Evolutionary conservation across 106 monocot genomes (phyloP), one percentile per base, ranked within the genome.

Genomic region (Hemerocallis citrina): DNA sequence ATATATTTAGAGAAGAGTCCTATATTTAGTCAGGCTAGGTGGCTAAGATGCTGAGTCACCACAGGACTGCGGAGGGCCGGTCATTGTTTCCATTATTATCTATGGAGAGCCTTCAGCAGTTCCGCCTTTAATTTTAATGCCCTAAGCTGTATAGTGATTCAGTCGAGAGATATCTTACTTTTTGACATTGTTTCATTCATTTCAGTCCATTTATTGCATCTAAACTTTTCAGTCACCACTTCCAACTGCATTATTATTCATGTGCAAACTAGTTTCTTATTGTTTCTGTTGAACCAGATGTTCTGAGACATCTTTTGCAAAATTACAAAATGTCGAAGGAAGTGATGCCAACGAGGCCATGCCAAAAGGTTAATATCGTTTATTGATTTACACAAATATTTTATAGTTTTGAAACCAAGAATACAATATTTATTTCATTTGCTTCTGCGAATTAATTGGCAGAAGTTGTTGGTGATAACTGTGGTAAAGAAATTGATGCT

Each of bases 401-500:
- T 49, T 24, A 25, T 24, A 8, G 1, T 49, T 8, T 54, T 4
- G 16, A 31, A 54, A 15, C 52, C 15, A 14, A 5, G 28, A 28
- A 54, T 29, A 31, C 12, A 45, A 5, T 22, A 47, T 62, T 10
- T 23, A 2, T 30, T 46, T 28, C 16, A 30, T 30, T 3, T 44
- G 6, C 34, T n/a, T 57, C 22, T 32, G 29, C 58, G 47, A 51
- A 45, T 57, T 33, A 23, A 40, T 23, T 54, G 62, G 31, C 59
- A 85, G 77, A 64, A 71, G 45, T 70, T 69, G 42, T 67, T 36
- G 67, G 67, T 2, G 74, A 81, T 63, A 77, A 74, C 30, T 64
- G 63, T 57, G 32, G 32, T 37, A 59, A 23, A 25, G 58, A 55
- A 45, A 52, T 36, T 48, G 38, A 68, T 61, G 4, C 35, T 29